phyloP scores from a whole-genome alignment of 768 basidiomycete species.

The Calocybe gangraenosa region DNA sequence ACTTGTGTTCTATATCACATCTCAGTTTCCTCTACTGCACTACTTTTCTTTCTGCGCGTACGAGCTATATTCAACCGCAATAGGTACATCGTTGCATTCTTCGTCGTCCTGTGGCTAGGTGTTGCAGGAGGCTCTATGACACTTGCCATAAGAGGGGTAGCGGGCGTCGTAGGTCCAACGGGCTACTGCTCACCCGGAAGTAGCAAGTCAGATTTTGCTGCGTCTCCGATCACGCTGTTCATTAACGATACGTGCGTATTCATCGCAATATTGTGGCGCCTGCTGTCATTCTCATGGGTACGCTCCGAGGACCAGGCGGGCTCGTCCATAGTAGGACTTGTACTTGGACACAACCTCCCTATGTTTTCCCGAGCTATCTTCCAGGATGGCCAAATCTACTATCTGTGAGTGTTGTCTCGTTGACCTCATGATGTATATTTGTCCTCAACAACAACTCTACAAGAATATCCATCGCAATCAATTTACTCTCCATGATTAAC shows the following conservation, averaged over 20 bases:
- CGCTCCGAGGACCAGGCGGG: too few relatives aligned
- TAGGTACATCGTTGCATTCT: conserved; percentile 17
- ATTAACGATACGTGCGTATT: conserved; percentile 28
- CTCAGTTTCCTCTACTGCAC: conserved; percentile 6
- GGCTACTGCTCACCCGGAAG: conserved; percentile 22
- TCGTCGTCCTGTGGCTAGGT: conserved; percentile 24
- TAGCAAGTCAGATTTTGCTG: conserved; percentile 14
- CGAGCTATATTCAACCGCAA: conserved; percentile 17
- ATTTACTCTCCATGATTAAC: conserved; percentile 1
- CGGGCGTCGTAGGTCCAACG: conserved; percentile 25
- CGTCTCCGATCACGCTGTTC: conserved; percentile 17
- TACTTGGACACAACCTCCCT: conserved; percentile 17
- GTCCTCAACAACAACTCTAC: background rate
- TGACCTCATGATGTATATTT: background rate
- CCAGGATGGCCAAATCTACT: conserved; percentile 27
- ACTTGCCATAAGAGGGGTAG: conserved; percentile 17
- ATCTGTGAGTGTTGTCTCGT: conserved; percentile 20
- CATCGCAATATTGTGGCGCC: conserved; percentile 26
- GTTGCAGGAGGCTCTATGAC: conserved; percentile 21
- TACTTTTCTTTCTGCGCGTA: conserved; percentile 11
- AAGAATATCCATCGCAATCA: conserved; percentile 11
- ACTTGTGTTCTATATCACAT: conserved; percentile 4
- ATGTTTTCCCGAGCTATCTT: conserved; percentile 20
- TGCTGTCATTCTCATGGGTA: conserved; percentile 5
- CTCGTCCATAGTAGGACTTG: conserved; percentile 3